Percentiles rank a stretch among this genome's conserved stretches.
These are phyloP conservation scores for Aspergillus eucalypticola DNA, from an alignment of 2,329 filamentous ascomycete species.

Conservation along the genomic window DNA sequence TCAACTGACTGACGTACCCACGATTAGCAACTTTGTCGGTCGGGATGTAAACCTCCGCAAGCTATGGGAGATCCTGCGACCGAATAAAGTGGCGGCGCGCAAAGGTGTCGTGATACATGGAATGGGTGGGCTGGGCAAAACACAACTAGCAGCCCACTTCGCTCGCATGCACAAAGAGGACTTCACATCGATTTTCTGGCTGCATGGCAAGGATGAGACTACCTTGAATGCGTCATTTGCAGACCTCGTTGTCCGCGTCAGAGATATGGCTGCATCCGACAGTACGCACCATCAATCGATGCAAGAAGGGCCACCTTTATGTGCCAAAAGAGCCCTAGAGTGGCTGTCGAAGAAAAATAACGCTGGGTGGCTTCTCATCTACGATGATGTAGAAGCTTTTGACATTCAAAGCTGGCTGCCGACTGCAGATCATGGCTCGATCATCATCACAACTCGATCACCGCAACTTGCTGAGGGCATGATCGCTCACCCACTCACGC, in stretches of 20 bases:
- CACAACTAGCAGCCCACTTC: conserved; percentile 1
- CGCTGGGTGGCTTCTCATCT: no score
- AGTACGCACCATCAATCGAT: no score
- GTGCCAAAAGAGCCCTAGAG: neutral
- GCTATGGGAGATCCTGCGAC: neutral
- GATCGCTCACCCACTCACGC: no score
- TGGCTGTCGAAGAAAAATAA: neutral
- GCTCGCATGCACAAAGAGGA: neutral
- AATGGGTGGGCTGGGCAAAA: conserved; percentile 2
- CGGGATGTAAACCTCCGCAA: neutral
- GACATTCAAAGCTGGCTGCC: no score
- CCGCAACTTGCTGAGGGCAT: no score
- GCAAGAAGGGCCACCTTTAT: neutral
- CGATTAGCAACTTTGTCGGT: neutral
- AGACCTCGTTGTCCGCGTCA: neutral
- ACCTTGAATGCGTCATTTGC: neutral
- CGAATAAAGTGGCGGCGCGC: neutral
- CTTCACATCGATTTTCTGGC: conserved; percentile 1
- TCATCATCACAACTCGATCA: no score
- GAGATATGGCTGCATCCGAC: neutral
- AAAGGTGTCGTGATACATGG: neutral
- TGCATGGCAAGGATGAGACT: neutral
- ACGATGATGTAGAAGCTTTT: no score
- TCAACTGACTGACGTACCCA: neutral
- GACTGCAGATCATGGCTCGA: no score